Base-by-base conservation (phyloP, 495 filamentous ascomycete species). In the Aspergillus hancockii region DNA sequence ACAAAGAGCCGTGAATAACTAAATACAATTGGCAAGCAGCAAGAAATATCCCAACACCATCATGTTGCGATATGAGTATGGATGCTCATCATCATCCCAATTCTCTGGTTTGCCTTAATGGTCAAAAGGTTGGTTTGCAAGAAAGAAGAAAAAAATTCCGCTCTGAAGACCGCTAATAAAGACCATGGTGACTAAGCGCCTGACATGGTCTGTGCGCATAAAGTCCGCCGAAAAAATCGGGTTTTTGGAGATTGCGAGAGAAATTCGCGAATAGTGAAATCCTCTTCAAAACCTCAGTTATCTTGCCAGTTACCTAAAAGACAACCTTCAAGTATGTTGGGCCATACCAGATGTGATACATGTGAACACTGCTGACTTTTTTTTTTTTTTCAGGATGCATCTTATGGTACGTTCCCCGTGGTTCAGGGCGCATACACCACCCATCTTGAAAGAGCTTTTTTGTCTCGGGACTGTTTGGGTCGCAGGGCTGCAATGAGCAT, bases 361-460 rank as follows among this genome's bases (percentile, higher is more conserved):
- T 14, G 12, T 19, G 36, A 19, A 36, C 4, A 28, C 45, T 63
- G 47, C 69, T 73, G 28, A 76, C 52, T 25, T 8, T 16, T 28
- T 30, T 41, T 43, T 21, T n/a, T 22, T 31, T 43, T 8, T 31
- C 54, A 81, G 71, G 52, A 83, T 83, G 80, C 80, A 83, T 83
- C 79, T 83, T 68, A 83, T 83, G 61, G 61, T 63, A 63, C 38
- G 61, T 57, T 50, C 49, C 19, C 32, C 25, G 19, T 3, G 12
- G 54, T 47, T 23, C 4, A 28, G 40, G 47, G 90, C 19, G 32
- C 14, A n/a, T 16, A 41, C 38, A 41, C 38, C 38, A 41, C 38
- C 38, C 38, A 16, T 3, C 8, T 6, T 28, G 7, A 28, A 28
- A 28, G 25, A 28, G 7, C 25, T 28, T 28, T 7, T 3, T 28